These are phyloP conservation scores for Excoecaria cochinchinensis DNA, from an alignment of 345 rosid species.

Conservation along the genomic window DNA sequence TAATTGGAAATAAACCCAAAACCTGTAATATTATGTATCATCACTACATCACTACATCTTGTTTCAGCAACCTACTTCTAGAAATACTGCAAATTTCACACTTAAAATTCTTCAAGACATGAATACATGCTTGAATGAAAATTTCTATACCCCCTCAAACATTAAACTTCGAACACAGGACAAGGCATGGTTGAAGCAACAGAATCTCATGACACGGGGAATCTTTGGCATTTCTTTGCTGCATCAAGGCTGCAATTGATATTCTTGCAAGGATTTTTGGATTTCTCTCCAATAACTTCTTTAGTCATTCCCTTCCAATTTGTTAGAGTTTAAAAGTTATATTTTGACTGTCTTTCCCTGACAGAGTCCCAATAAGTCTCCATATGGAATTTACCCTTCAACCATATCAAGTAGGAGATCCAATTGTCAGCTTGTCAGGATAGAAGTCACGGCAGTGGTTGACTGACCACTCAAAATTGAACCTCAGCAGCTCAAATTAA, in stretches of 20 bases:
- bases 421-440: background rate
- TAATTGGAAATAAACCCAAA: background rate
- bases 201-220: background rate
- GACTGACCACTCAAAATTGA: too few species aligned
- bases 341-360: background rate
- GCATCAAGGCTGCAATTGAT: background rate
- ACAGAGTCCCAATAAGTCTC: background rate
- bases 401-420: background rate
- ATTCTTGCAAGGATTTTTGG: background rate
- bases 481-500: too few species aligned
- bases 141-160: background rate
- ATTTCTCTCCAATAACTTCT: background rate
- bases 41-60: background rate
- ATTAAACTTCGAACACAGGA: background rate
- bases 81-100: background rate
- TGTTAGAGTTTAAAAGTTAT: background rate
- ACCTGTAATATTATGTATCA: background rate
- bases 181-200: background rate
- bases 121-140: background rate
- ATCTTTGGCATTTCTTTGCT: background rate
- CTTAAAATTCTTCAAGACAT: background rate
- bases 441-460: too few species aligned
- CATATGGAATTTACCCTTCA: background rate
- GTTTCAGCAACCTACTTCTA: background rate
- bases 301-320: background rate